These are phyloP conservation scores for Cocos nucifera DNA, from an alignment of 176 grass and related monocot genomes.

Conservation along the genomic window DNA sequence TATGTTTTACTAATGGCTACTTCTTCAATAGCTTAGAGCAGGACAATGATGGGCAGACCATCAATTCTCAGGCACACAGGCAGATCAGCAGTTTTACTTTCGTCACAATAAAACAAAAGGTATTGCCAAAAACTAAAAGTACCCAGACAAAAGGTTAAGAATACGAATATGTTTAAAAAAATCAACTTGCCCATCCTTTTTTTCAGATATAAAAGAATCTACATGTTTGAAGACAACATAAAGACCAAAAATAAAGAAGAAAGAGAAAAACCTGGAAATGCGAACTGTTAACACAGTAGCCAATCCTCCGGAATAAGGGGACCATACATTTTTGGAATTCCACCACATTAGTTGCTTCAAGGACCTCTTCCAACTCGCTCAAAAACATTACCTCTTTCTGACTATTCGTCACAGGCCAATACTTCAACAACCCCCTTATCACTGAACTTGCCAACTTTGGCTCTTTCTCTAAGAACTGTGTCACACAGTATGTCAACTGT, in stretches of 20 bases:
- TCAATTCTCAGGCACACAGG: too few species aligned
- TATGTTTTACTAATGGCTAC: too few species aligned
- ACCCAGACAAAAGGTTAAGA: too few species aligned
- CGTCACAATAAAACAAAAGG: too few species aligned
- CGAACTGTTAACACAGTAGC: slow-evolving; percentile 65
- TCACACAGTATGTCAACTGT: slow-evolving; percentile 87
- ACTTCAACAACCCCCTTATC: slow-evolving; percentile 65
- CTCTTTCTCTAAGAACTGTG: slow-evolving; percentile 91
- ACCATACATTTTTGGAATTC: slow-evolving; percentile 97
- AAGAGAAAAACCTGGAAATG: slow-evolving; percentile 73
- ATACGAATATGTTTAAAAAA: too few species aligned
- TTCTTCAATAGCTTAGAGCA: too few species aligned
- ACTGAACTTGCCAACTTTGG: slow-evolving; percentile 70
- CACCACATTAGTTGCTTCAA: slow-evolving; percentile 55
- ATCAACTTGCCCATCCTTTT: too few species aligned
- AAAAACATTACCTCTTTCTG: slow-evolving; percentile 99
- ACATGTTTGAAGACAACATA: too few species aligned
- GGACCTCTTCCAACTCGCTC: slow-evolving; percentile 84
- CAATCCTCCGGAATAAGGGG: slow-evolving; percentile 73
- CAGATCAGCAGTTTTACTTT: too few species aligned
- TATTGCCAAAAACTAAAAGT: too few species aligned
- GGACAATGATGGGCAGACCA: too few species aligned
- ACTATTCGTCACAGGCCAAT: slow-evolving; percentile 90
- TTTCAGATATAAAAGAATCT: too few species aligned
- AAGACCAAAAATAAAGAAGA: not conserved